These are phyloP conservation scores for Eucalyptus marginata DNA, from an alignment of 345 rosid genomes.

Conservation along the genomic window DNA sequence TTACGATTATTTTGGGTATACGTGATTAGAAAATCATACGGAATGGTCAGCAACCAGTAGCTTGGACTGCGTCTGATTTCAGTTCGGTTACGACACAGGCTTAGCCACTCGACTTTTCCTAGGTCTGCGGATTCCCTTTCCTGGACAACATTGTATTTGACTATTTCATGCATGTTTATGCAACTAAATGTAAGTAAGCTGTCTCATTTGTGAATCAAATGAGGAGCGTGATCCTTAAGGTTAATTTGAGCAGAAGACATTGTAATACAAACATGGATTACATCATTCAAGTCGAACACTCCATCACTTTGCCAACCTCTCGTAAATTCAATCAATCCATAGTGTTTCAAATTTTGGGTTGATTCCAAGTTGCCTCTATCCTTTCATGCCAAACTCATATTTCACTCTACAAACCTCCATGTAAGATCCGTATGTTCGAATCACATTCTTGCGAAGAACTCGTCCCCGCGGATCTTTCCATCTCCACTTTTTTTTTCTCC, in stretches of 20 bases:
- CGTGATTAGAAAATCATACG: not conserved
- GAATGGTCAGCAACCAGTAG: not conserved
- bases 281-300: not conserved
- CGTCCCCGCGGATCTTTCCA: not conserved
- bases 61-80: not conserved
- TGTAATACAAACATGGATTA: not conserved
- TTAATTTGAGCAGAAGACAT: not conserved
- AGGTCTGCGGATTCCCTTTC: not conserved
- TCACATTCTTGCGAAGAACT: not conserved
- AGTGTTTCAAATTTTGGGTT: not conserved
- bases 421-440: fast-evolving
- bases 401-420: not conserved
- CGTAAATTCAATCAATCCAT: not conserved
- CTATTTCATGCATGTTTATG: not conserved
- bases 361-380: not conserved
- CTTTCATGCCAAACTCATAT: not conserved
- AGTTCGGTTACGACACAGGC: not conserved
- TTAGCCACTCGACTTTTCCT: not conserved
- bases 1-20: not conserved
- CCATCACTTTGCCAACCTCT: not conserved
- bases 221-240: not conserved
- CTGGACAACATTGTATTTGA: not conserved
- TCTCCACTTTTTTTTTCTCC: not conserved
- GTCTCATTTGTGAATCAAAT: not conserved
- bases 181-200: not conserved